Conservation (phyloP, 805 yeast genomes). For the Yarrowia sp. region DNA sequence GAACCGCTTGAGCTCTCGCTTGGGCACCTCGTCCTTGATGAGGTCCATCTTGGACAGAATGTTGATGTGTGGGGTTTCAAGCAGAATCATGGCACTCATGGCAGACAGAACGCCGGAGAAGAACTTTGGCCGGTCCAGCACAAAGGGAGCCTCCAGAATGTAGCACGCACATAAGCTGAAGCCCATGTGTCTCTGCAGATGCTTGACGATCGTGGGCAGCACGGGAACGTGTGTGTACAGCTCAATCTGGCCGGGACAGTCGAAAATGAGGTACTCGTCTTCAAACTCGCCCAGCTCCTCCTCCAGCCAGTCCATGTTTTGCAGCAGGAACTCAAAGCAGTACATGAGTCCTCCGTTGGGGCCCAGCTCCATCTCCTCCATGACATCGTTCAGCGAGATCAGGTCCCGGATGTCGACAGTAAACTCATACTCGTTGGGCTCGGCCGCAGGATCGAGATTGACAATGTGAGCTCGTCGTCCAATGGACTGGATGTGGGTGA, state of each 20-base stretch:
- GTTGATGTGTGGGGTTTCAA: slow-evolving; percentile 93
- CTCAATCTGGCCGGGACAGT: slow-evolving; percentile 97
- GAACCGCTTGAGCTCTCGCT: slow-evolving; percentile 74
- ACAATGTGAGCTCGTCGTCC: slow-evolving; percentile 95
- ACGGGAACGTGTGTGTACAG: slow-evolving; percentile 92
- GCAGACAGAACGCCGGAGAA: slow-evolving; percentile 95
- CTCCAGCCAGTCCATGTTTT: slow-evolving; percentile 94
- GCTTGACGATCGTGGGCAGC: slow-evolving; percentile 83
- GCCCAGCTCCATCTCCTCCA: slow-evolving; percentile 90
- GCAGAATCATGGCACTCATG: slow-evolving; percentile 95
- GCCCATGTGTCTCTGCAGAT: slow-evolving; percentile 72
- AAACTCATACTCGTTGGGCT: slow-evolving; percentile 85
- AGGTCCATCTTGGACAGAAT: slow-evolving; percentile 84
- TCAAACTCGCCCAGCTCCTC: slow-evolving; percentile 95
- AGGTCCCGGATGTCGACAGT: slow-evolving; percentile 89
- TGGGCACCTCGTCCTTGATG: slow-evolving; percentile 72
- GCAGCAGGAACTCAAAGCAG: slow-evolving; percentile 84
- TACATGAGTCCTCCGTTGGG: slow-evolving; percentile 94
- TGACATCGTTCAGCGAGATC: slow-evolving; percentile 86
- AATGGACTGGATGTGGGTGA: slow-evolving; percentile 80
- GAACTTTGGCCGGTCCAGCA: slow-evolving; percentile 84
- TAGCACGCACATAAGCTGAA: slow-evolving; percentile 92
- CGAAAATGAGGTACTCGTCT: slow-evolving; percentile 91
- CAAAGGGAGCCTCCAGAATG: slow-evolving; percentile 89
- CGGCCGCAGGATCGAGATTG: slow-evolving; percentile 96